Base-by-base conservation (phyloP, 169 alveolate species). In the Toxoplasma gondii region DNA sequence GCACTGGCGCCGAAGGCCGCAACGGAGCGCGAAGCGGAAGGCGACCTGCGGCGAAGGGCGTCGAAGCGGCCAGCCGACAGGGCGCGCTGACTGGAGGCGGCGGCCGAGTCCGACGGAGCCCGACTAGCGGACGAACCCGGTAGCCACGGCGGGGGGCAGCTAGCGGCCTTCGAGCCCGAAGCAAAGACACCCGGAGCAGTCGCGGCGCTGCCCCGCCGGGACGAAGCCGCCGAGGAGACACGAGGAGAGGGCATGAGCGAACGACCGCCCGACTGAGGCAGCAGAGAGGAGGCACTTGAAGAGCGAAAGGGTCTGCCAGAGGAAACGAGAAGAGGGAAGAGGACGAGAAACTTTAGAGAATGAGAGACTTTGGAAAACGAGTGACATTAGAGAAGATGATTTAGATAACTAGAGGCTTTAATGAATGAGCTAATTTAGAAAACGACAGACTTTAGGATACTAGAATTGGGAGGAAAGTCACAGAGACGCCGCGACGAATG, bases 201-300 rank as follows among this genome's bases (percentile, higher is more conserved):
- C 74, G 74, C 74, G 19, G 86, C 86, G 45, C 86, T 78, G 9
- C 86, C 86, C 29, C 44, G 86, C 44, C 86, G 86, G 44, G 86
- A 78, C 86, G 86, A 78, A 38, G 45, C n/a, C 22, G 86, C 86
- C 49, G 86, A 78, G 31, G 86, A 78, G 45, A 38, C 39, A 36
- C 86, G 86, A 7, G 86, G n/a, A 1, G 86, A 78, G 24, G 29
- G 12, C 9, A 38, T 17, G 86, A 31, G 86, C 39, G 44, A 78
- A 17, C 39, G 86, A 1, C 31, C n/a, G 44, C 9, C 22, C 86
- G 86, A 29, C 86, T 16, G 86, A 16, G 74, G 74, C 7, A 64
- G 74, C 74, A 78, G 86, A 9, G 86, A 78, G 27, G 43, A 78
- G 24, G 45, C 43, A 78, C 86, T 78, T 38, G 86, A 45, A 78